These are phyloP conservation scores for Somion occarium DNA, from an alignment of 1,284 basidiomycete species.

Conservation along the genomic window DNA sequence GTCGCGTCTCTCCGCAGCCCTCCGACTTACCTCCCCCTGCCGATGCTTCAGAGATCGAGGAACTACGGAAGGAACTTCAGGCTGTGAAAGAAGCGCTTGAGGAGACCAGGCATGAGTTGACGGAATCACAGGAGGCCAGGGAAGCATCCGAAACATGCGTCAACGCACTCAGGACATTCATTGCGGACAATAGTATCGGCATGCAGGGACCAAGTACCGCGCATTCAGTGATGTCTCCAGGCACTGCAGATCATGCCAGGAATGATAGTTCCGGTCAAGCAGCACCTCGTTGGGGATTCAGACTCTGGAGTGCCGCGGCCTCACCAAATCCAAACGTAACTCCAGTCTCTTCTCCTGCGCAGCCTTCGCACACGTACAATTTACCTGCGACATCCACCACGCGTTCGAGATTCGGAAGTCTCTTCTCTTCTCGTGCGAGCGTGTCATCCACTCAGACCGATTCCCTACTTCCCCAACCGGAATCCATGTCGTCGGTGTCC, in stretches of 20 bases:
- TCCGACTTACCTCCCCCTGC: conserved; percentile 24
- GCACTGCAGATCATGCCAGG: conserved; percentile 7
- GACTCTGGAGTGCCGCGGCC: conserved; percentile 53
- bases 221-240: conserved; percentile 21
- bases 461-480: conserved; percentile 19
- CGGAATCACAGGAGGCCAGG: conserved; percentile 76
- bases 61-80: conserved; percentile 59
- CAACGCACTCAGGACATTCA: conserved; percentile 79
- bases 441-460: conserved; percentile 38
- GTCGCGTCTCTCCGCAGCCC: conserved; percentile 38
- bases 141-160: conserved; percentile 87
- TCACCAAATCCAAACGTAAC: conserved; percentile 19
- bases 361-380: conserved; percentile 17
- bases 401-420: conserved; percentile 44
- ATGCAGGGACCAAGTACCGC: conserved; percentile 17
- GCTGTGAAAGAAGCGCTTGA: conserved; percentile 57
- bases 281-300: conserved; percentile 38
- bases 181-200: conserved; percentile 68
- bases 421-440: conserved; percentile 57
- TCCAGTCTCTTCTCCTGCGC: conserved; percentile 17
- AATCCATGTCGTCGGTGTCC: conserved; percentile 30
- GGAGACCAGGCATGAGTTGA: conserved; percentile 59
- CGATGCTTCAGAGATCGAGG: conserved; percentile 36
- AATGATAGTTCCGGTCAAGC: conserved; percentile 10
- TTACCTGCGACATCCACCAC: conserved; percentile 30